Conservation (phyloP, 257 asterid genomes). For the Mentha longifolia region DNA sequence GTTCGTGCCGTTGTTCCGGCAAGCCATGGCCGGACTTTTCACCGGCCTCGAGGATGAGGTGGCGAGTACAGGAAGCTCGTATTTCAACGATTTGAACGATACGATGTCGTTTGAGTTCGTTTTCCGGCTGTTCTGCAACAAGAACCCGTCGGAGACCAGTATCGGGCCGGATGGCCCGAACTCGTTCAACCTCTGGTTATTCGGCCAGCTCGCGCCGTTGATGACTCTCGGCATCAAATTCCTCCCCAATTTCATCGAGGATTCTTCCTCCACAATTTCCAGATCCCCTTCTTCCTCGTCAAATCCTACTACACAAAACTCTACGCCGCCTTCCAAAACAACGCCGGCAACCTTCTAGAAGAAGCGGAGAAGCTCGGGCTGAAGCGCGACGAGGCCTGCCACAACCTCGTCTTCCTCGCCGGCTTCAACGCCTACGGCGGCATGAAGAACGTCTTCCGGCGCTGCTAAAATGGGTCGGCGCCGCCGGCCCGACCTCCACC, state of each 20-base stretch:
- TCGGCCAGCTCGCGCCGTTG: slow-evolving; percentile 64
- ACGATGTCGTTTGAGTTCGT: slow-evolving; percentile 64
- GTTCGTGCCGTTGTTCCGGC: slow-evolving; percentile 54
- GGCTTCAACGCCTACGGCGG: slow-evolving; percentile 94
- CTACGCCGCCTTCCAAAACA: slow-evolving; percentile 45
- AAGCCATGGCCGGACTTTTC: slow-evolving; percentile 43
- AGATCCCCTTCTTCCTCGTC: slow-evolving; percentile 45
- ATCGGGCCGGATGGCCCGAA: slow-evolving; percentile 55
- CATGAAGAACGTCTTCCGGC: slow-evolving; percentile 62
- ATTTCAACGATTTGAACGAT: slow-evolving; percentile 56
- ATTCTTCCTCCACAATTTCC: slow-evolving; percentile 58
- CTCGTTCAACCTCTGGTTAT: slow-evolving; percentile 59
- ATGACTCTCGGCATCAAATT: slow-evolving; percentile 43
- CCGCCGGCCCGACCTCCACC: slow-evolving; percentile 73
- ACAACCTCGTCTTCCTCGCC: slow-evolving; percentile 74
- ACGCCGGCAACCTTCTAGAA: slow-evolving; percentile 47
- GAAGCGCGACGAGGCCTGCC: slow-evolving; percentile 77
- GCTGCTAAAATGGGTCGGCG: slow-evolving; percentile 63
- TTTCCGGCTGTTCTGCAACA: slow-evolving; percentile 57
- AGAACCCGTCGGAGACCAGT: slow-evolving; percentile 38
- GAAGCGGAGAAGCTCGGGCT: slow-evolving; percentile 59
- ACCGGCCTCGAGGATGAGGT: slow-evolving; percentile 55
- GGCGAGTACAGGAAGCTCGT: slow-evolving; percentile 40
- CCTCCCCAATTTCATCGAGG: slow-evolving; percentile 61
- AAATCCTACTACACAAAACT: slow-evolving; percentile 56